phyloP scores from a whole-genome alignment of 345 rosid species.

The Brassica juncea region DNA sequence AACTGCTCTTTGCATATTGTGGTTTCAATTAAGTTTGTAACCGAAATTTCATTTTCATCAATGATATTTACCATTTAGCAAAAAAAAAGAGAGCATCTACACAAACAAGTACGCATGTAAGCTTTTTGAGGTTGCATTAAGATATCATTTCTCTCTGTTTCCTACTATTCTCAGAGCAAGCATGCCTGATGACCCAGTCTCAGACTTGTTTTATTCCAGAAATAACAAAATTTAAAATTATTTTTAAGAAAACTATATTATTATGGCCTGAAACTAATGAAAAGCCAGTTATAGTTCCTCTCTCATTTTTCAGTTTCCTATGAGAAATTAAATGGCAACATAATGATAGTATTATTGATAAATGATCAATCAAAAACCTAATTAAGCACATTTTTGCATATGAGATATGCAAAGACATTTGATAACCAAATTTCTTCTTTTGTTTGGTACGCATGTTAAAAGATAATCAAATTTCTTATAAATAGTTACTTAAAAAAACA shows the following conservation, averaged over 20 bases:
- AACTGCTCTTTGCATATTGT: too few relatives aligned
- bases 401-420: too few relatives aligned
- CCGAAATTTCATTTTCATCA: too few relatives aligned
- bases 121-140: constrained; percentile 32
- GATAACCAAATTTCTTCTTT: too few relatives aligned
- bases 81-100: constrained; percentile 41
- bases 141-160: constrained; percentile 31
- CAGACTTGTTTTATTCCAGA: constrained; percentile 13
- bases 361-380: constrained; percentile 27
- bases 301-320: constrained; percentile 34
- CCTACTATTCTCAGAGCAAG: constrained; percentile 39
- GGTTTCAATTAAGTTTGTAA: too few relatives aligned
- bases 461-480: too few relatives aligned
- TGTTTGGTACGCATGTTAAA: too few relatives aligned
- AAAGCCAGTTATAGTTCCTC: constrained; percentile 21
- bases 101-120: constrained; percentile 36
- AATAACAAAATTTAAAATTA: neutral
- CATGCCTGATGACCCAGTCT: constrained; percentile 39
- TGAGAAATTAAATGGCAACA: constrained; percentile 14
- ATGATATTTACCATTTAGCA: too few relatives aligned
- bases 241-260: neutral
- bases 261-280: constrained; percentile 20
- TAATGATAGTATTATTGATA: constrained; percentile 22
- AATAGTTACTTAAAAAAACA: too few relatives aligned
- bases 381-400: neutral